These are phyloP conservation scores for Podila clonocystis DNA, from an alignment of 192 early-diverging fungal genomes.

Conservation along the genomic window DNA sequence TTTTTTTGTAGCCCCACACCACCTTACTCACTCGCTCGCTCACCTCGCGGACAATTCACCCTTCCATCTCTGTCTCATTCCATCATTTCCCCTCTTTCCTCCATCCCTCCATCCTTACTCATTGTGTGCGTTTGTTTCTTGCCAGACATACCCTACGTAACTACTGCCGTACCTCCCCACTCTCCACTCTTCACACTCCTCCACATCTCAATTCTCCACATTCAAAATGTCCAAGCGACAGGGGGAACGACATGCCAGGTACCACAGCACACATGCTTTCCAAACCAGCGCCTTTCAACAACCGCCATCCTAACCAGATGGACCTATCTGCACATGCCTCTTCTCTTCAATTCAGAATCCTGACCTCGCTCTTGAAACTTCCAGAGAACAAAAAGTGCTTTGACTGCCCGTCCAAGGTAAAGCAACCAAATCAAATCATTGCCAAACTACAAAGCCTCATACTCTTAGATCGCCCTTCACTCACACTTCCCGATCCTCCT, in stretches of 20 bases:
- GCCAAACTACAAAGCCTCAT: not conserved
- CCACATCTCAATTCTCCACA: not conserved
- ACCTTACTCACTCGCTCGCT: not conserved
- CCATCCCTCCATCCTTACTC: not conserved
- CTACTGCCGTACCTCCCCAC: not conserved
- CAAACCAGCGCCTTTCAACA: not conserved
- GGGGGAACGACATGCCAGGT: conserved; percentile 52
- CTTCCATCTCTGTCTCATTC: not conserved
- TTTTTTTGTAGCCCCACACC: too few species aligned
- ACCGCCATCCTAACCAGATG: not conserved
- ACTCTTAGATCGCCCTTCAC: not conserved
- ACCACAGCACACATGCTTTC: not conserved
- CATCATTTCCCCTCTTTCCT: not conserved
- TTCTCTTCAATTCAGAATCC: conserved; percentile 15
- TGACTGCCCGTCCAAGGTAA: conserved; percentile 62
- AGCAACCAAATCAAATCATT: not conserved
- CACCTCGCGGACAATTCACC: not conserved
- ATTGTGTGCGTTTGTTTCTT: not conserved
- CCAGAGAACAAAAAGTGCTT: conserved; percentile 67
- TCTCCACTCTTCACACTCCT: not conserved
- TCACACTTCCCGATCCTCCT: not conserved
- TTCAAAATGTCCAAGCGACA: conserved; percentile 46
- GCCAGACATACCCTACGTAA: not conserved
- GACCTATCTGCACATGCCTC: not conserved
- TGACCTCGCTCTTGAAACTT: conserved; percentile 49